Conservation (phyloP, 495 filamentous ascomycete species). For the Penicillium crystallinum region DNA sequence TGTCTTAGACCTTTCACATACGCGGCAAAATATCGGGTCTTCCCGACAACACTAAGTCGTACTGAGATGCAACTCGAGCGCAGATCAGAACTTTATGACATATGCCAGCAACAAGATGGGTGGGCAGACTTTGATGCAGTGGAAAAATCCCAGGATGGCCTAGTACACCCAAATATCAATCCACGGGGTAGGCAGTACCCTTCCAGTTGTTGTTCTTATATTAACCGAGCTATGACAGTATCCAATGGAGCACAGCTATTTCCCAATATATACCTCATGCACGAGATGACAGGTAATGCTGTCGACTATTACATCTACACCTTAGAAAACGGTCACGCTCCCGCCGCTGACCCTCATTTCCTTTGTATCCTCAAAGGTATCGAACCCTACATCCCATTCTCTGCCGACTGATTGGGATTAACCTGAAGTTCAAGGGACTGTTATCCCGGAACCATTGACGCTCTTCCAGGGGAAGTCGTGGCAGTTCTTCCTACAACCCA, state of each 20-base stretch:
- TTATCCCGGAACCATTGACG: neutral
- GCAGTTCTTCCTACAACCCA: neutral
- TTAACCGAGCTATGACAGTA: no score
- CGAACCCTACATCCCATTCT: neutral
- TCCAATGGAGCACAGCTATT: neutral
- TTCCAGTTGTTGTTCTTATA: neutral
- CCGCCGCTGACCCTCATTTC: neutral
- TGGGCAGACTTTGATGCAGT: neutral
- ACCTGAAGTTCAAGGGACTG: neutral
- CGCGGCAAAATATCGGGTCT: neutral
- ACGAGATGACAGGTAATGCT: neutral
- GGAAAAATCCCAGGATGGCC: neutral
- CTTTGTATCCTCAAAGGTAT: neutral
- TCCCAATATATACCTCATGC: neutral
- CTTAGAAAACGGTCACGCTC: neutral
- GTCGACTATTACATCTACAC: neutral
- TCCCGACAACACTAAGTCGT: neutral
- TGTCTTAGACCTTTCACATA: neutral
- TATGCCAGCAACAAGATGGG: neutral
- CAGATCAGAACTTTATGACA: neutral
- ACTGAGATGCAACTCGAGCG: neutral
- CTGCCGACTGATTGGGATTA: neutral
- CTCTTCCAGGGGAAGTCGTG: neutral
- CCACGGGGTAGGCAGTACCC: neutral
- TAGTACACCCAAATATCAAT: neutral